Evolutionary conservation across 2,329 filamentous ascomycete genomes (phyloP).

Genomic region (Thelonectria discophora): DNA sequence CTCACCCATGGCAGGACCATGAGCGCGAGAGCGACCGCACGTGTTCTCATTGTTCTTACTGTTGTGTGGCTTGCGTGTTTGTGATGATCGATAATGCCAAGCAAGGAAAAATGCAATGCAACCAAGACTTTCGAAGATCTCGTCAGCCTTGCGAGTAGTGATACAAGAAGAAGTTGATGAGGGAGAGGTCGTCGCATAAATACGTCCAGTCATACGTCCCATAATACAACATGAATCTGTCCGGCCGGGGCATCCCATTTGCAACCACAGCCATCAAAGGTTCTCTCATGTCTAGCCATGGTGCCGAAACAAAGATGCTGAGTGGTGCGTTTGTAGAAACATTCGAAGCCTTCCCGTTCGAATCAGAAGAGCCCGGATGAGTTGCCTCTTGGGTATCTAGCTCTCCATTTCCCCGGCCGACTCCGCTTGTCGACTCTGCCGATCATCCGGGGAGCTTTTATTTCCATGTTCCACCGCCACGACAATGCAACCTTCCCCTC

Average conservation of each 20-base stretch:
- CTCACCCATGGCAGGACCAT: constrained; percentile 7
- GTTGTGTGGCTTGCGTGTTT: not conserved
- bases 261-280: not conserved
- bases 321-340: constrained; percentile 22
- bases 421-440: constrained; percentile 1
- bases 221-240: not conserved
- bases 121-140: not conserved
- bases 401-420: constrained; percentile 8
- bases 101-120: not conserved
- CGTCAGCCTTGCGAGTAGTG: not conserved
- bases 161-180: not conserved
- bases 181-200: not conserved
- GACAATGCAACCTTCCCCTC: constrained; percentile 9
- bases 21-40: constrained; percentile 5
- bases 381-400: constrained; percentile 12
- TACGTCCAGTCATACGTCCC: not conserved
- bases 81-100: not conserved
- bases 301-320: not conserved
- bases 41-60: not conserved
- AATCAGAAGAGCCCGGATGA: constrained; percentile 8
- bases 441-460: constrained; percentile 16
- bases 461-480: not conserved
- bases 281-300: not conserved
- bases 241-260: not conserved
- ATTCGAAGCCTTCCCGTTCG: not conserved